These are phyloP conservation scores for Anethum foeniculum DNA, from an alignment of 140 eudicot genomes.

Conservation along the genomic window DNA sequence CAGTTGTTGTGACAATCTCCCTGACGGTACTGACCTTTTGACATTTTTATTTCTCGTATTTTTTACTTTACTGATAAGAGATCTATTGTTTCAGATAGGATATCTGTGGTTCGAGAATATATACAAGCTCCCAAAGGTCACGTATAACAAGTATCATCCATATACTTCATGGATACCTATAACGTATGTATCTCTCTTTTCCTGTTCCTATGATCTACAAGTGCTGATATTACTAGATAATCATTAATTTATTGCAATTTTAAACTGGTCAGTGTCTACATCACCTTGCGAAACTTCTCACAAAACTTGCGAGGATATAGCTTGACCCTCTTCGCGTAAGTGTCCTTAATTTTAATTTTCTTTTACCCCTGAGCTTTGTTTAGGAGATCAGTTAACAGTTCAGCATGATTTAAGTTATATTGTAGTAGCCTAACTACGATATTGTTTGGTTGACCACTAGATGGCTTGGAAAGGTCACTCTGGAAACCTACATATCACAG, in stretches of 20 bases:
- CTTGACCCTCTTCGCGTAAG: conserved; percentile 88
- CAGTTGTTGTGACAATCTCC: conserved; percentile 35
- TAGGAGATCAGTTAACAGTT: not conserved
- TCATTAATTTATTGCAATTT: conserved; percentile 9
- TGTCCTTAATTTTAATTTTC: conserved; percentile 7
- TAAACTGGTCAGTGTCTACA: conserved; percentile 56
- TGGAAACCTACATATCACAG: conserved; percentile 86
- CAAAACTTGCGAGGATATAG: conserved; percentile 61
- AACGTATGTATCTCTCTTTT: conserved; percentile 36
- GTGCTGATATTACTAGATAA: conserved; percentile 3
- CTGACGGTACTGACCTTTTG: conserved; percentile 33
- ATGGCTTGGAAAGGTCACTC: conserved; percentile 81
- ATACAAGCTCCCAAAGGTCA: conserved; percentile 81
- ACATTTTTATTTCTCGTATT: not conserved
- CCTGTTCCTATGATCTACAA: not conserved
- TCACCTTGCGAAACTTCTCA: conserved; percentile 68
- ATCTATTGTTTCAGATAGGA: conserved; percentile 45
- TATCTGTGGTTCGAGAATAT: conserved; percentile 75
- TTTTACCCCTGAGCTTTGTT: not conserved
- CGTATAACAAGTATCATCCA: conserved; percentile 86
- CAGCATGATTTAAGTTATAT: not conserved
- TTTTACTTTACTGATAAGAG: not conserved
- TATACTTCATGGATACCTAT: conserved; percentile 97
- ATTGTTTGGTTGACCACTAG: conserved; percentile 16
- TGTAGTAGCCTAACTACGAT: not conserved